Base-by-base conservation (phyloP, 805 yeast species). In the Peterozyma toletana region DNA sequence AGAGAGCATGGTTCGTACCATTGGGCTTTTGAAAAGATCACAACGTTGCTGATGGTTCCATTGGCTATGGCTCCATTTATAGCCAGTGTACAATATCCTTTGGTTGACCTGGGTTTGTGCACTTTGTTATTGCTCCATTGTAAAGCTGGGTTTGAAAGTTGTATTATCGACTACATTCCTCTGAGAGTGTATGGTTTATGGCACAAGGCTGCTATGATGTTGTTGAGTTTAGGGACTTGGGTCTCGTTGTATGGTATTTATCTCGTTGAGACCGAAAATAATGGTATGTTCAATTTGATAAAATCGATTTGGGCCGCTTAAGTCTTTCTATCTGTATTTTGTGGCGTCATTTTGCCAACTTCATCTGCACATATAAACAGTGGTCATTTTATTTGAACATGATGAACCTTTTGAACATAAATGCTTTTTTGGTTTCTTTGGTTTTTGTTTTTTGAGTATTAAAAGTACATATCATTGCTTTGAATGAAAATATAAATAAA, bases 121-220 rank as follows among this genome's bases (percentile, higher is more conserved):
- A 66, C 79, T 2, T 61, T 78, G 11, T 56, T 83, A 39, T 63
- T 85, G 50, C 70, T 74, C 56, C 93, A 86, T 60, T 71, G 80
- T 44, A 77, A 75, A 59, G 77, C 78, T 40, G 95, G 93, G 2
- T 79, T 84, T 69, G 80, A 78, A 56, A 71, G 86, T 37, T 83
- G 93, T 70, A 85, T 86, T 53, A 75, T 75, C 45, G 93, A 86
- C 62, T 83, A 84, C 64, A 80, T 86, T 43, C 93, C 91, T 41
- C 67, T 67, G 57, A 76, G 91, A 67, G 86, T 80, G 33, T 86
- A 75, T 55, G 89, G 90, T 13, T 50, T 69, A 31, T 72, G 75
- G 73, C 86, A 83, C 63, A 70, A 67, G 46, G 61, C 60, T 47
- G 85, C 86, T 45, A 75, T 76, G 74, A 71, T 73, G 52, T 56